Conservation (phyloP, 768 basidiomycete species). For the Mycena albidolilacea region DNA sequence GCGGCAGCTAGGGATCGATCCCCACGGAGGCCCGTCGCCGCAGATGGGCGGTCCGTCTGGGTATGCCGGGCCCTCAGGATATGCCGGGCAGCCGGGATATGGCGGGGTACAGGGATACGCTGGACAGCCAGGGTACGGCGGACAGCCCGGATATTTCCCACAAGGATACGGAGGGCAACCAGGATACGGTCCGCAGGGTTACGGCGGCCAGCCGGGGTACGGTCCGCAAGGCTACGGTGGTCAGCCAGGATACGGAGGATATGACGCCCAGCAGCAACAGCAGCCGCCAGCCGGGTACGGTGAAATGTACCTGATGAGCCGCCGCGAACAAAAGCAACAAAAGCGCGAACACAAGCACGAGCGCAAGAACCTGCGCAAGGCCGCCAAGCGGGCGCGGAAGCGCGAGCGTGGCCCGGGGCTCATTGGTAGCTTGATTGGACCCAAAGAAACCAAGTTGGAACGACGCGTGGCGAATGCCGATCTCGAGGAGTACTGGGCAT, state of each 20-base stretch:
- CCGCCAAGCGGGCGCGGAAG: slow-evolving; percentile 17
- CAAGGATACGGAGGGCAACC: too few species aligned
- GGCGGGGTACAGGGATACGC: neutral
- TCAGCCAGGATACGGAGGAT: neutral
- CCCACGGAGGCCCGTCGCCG: neutral
- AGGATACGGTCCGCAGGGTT: neutral
- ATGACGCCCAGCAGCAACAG: neutral
- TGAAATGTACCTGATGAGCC: neutral
- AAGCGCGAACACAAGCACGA: neutral
- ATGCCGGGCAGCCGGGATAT: neutral
- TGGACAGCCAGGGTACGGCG: neutral
- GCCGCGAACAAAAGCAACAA: too few species aligned
- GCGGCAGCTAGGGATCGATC: slow-evolving; percentile 2
- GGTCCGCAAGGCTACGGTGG: neutral
- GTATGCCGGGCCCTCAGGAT: neutral
- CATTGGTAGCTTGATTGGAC: slow-evolving; percentile 10
- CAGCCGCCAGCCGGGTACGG: neutral
- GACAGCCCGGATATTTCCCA: neutral
- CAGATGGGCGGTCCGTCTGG: slow-evolving; percentile 5
- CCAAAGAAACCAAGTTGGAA: slow-evolving; percentile 34
- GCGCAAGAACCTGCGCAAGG: slow-evolving; percentile 18
- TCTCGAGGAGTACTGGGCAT: slow-evolving; percentile 41
- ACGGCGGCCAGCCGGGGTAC: neutral
- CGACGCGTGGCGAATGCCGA: slow-evolving; percentile 41
- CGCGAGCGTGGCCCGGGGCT: slow-evolving; percentile 16